These are phyloP conservation scores for Lepidopterella palustris DNA, from an alignment of 495 filamentous ascomycete genomes.

Conservation along the genomic window DNA sequence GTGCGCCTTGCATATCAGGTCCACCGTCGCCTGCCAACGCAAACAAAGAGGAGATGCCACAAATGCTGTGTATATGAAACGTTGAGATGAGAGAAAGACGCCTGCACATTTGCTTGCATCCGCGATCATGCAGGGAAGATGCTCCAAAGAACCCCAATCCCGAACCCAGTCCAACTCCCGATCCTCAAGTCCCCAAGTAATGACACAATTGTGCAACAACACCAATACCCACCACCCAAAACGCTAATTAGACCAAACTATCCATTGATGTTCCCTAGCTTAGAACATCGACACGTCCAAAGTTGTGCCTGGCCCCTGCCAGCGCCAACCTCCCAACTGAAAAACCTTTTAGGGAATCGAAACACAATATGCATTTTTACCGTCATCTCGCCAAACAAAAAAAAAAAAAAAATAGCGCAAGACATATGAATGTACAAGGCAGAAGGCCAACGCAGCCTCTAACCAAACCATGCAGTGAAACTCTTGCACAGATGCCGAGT, in stretches of 20 bases:
- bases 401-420: not conserved
- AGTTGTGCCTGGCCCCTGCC: not conserved
- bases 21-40: not conserved
- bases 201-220: slow-evolving; percentile 2
- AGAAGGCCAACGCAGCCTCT: not conserved
- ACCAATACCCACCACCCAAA: not conserved
- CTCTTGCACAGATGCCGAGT: not conserved
- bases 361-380: not conserved
- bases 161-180: not conserved
- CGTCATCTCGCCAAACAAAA: not conserved
- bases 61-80: not conserved
- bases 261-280: too few relatives aligned
- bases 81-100: not conserved
- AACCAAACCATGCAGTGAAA: not conserved
- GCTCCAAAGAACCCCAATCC: not conserved
- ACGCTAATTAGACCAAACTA: not conserved
- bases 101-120: too few relatives aligned
- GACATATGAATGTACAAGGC: slow-evolving; percentile 1
- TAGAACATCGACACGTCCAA: not conserved
- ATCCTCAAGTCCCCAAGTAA: not conserved
- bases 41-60: not conserved
- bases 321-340: not conserved
- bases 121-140: not conserved
- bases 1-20: not conserved
- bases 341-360: not conserved